Conservation (phyloP, 2,329 filamentous ascomycete genomes). For the Simplicillium aogashimaense region DNA sequence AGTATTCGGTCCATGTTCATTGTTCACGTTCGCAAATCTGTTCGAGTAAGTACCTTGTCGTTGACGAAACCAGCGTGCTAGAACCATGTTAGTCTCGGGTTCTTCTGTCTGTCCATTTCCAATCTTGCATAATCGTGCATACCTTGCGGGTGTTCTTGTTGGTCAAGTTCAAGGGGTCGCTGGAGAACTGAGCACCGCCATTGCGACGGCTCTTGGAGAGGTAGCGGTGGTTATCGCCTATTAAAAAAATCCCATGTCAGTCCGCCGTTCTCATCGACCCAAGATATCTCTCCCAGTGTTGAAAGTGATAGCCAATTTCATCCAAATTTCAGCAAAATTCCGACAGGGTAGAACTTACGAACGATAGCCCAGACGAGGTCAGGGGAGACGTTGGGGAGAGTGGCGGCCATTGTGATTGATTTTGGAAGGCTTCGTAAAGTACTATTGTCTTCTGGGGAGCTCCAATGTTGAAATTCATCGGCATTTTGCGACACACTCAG, state of each 20-base stretch:
- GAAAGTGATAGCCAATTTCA: neutral
- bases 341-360: conserved; percentile 59
- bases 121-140: conserved; percentile 13
- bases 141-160: conserved; percentile 93
- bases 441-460: no score
- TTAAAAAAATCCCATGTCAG: conserved; percentile 4
- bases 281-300: neutral
- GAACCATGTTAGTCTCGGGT: conserved; percentile 25
- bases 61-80: conserved; percentile 90
- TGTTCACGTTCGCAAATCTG: conserved; percentile 3
- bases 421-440: no score
- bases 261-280: neutral
- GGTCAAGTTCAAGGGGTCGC: conserved; percentile 84
- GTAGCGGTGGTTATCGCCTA: conserved; percentile 82
- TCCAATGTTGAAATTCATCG: no score
- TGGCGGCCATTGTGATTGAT: no score
- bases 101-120: no score
- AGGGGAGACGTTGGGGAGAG: conserved; percentile 60
- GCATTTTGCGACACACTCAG: no score
- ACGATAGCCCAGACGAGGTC: conserved; percentile 93
- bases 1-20: conserved; percentile 12
- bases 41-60: conserved; percentile 61
- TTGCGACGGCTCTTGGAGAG: conserved; percentile 79
- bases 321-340: no score
- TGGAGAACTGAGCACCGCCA: conserved; percentile 83